Evolutionary conservation across 768 basidiomycete genomes (phyloP).

Genomic region (Boletus rufocinnamomeus): DNA sequence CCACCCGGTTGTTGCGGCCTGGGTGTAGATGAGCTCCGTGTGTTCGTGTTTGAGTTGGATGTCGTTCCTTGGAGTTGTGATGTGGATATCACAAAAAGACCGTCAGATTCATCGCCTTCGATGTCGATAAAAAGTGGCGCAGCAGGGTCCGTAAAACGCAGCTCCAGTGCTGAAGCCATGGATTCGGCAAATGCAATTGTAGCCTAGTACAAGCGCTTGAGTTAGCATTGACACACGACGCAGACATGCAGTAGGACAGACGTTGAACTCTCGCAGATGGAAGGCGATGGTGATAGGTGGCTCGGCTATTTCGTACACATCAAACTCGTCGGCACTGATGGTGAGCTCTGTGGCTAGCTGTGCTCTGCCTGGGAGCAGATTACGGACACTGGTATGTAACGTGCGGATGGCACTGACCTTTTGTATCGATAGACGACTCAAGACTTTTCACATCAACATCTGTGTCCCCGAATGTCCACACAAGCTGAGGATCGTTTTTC

Average conservation of each 20-base stretch:
- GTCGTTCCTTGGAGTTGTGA: conserved; percentile 51
- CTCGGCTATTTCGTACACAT: conserved; percentile 65
- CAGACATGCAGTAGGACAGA: conserved; percentile 32
- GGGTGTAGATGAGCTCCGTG: conserved; percentile 22
- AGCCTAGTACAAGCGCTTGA: conserved; percentile 49
- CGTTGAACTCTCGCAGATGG: conserved; percentile 83
- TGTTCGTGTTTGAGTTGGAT: conserved; percentile 18
- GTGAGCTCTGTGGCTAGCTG: conserved; percentile 75
- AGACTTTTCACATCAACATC: conserved; percentile 72
- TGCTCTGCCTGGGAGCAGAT: conserved; percentile 46
- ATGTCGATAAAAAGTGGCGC: conserved; percentile 78
- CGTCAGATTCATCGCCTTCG: conserved; percentile 64
- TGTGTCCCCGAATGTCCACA: conserved; percentile 73
- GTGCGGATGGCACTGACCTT: conserved; percentile 43
- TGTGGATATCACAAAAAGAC: conserved; percentile 79
- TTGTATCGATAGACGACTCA: conserved; percentile 64
- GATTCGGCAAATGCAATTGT: conserved; percentile 80
- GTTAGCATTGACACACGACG: background rate
- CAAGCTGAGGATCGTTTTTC: conserved; percentile 74
- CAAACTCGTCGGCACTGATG: conserved; percentile 80
- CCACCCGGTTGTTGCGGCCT: conserved; percentile 11
- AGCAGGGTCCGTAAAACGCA: conserved; percentile 75
- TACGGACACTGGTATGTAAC: background rate
- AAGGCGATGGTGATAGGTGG: conserved; percentile 72
- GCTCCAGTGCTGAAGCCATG: conserved; percentile 59